Evolutionary conservation across 2,329 filamentous ascomycete genomes (phyloP), one percentile per base, ranked within the genome.

Genomic region (Thelonectria blattea): DNA sequence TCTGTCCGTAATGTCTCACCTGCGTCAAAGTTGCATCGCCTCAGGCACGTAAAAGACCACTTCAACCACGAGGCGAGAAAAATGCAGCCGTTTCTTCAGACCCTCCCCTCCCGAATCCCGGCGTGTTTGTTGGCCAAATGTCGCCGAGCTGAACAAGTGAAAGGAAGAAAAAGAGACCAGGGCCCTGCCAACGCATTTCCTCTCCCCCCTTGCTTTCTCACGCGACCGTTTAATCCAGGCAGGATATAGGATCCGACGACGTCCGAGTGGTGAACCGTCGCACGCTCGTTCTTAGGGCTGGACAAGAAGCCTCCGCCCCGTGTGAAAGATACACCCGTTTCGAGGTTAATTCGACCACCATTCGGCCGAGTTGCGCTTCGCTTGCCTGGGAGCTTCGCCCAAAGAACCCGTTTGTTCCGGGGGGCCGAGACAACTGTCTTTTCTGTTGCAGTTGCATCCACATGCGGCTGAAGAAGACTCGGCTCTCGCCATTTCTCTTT

Each of bases 311-410:
- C 18, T 17, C 24, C 6, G 3, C 17, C n/a, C 22, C 24, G 18
- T 22, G 12, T 20, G 58, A 60, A 56, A 47, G 43, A 60, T 60
- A 45, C 34, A 47, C 9, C 58, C 58, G 24, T 37, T 47, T 60
- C 43, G 14, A 46, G 58, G 37, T 43, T 41, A 56, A 50, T 8
- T 27, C 53, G 24, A 32, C 39, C 20, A 20, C 18, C 45, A 45
- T 42, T 42, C 39, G 39, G 17, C n/a, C n/a, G 39, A 42, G 39
- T 42, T 42, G 14, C 39, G 9, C 10, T 42, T 8, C 5, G 20
- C 24, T 34, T 17, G 30, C 27, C 41, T 22, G 8, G 30, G 14
- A 18, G 39, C 7, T 37, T 48, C 42, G 10, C 17, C 24, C 39
- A 37, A 39, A 34, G 6, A 15, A 39, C 30, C 30, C 43, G 22